Evolutionary conservation across 1,284 basidiomycete species (phyloP), one percentile per base, ranked within the genome.

Genomic region (Cutaneotrichosporon sp.): DNA sequence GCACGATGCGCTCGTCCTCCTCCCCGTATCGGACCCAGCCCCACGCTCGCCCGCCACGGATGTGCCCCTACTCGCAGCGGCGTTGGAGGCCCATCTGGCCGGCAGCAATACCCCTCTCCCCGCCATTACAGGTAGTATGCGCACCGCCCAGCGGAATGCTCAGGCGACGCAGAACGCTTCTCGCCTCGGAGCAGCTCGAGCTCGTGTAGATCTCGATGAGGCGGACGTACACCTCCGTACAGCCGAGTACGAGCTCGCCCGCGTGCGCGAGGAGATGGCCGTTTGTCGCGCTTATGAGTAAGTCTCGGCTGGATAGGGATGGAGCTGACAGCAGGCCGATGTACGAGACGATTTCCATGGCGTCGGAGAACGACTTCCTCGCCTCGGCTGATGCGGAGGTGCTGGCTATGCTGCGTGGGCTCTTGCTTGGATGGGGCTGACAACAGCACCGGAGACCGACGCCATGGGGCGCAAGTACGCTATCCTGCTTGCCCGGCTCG

Each of bases 211-310:
- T 51, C 62, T 79, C 26, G 76, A 79, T 62, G 56, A 59, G 18
- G 70, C 68, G 2, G 77, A 78, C 62, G 73, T 73, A 9, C 68
- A 66, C 13, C 62, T 78, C 30, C 56, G 75, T 18, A 72, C 70
- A 30, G 72, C 72, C 21, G 73, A 75, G 63, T 79, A 79, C 61
- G 77, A 79, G 68, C 61, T 73, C 18, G 71, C 72, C 10, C 65
- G 73, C 50, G 72, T 78, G 9, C 67, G 70, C 40, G 73, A 75
- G 60, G 76, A 77, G 70, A 76, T 76, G 50, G 68, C 66, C 36
- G 57, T 68, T 51, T 79, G 77, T 71, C 63, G 65, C 61, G 72
- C 73, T 9, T 79, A 78, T 56, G 70, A 62, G 76, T 77, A 58
- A 66, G 76, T 74, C 26, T 16, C 26, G 13, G 31, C 7, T n/a